Base-by-base conservation (phyloP, 371 early-diverging fungal species). In the Mucor sp. region DNA sequence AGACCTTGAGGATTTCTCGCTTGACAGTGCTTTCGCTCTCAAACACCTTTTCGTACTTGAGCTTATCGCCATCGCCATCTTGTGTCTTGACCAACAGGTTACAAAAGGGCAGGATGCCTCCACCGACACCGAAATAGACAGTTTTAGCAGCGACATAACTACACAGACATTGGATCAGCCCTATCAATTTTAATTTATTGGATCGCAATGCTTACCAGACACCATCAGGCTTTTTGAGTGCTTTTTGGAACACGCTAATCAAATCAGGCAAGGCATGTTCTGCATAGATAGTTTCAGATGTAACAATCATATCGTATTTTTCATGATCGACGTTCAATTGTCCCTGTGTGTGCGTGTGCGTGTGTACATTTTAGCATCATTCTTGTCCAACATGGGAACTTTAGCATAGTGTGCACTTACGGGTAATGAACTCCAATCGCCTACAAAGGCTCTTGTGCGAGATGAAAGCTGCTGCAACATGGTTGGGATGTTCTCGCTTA, bases 251-350 rank as follows among this genome's bases (percentile, higher is more conserved):
- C 19, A 89, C 81, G 44, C 79, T 67, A 62, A 90, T 84, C 27
- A 95, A 80, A 55, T 83, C 82, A 28, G 75, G 80, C 17, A 86
- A 76, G 3, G 90, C 83, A 37, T 91, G 86, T 41, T 88, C 81
- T 19, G 90, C 85, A 77, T 98, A 98, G 39, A 98, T 94, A 3
- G 96, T 97, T 74, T 98, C 98, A 27, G 95, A 93, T n/a, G 96
- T 94, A 39, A 98, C 71, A 50, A 98, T 84, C 67, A 97, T 65
- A 72, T 96, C 94, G 63, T 94, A 96, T 70, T 85, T 81, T 41
- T 88, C 79, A 21, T 79, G 74, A 48, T 81, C 71, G 23, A 68
- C 68, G 21, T 65, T 62, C 58, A 76, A 64, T 74, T 62, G 67
- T 56, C 69, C 67, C 77, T 74, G 57, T 3, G 17, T 8, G 28